phyloP scores from a whole-genome alignment of 768 basidiomycete species.

The Paxillus ammoniavirescens region DNA sequence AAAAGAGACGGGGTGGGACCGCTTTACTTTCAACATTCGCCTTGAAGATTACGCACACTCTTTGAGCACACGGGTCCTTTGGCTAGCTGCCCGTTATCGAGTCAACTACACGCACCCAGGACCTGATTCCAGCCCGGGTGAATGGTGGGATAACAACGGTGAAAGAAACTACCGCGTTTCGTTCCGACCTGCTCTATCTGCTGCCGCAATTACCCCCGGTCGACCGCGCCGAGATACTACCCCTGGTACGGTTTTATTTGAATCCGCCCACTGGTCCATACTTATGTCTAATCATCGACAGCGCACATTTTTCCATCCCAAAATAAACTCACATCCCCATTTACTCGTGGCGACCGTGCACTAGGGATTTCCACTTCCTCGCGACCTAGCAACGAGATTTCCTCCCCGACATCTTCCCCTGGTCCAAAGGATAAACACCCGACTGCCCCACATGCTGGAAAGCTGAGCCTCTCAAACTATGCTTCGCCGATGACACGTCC shows the following conservation, averaged over 20 bases:
- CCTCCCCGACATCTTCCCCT: neutral
- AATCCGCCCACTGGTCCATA: neutral
- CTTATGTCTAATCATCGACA: conserved; percentile 8
- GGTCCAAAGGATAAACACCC: neutral
- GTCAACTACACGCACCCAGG: conserved; percentile 19
- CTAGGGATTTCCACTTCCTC: conserved; percentile 6
- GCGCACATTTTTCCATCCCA: conserved; percentile 3
- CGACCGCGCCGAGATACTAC: conserved; percentile 20
- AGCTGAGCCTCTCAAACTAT: conserved; percentile 33
- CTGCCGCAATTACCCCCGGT: neutral
- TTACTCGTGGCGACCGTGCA: conserved; percentile 12
- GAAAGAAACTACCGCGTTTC: conserved; percentile 74
- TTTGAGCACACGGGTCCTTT: conserved; percentile 53
- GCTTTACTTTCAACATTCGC: conserved; percentile 59
- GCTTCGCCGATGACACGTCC: conserved; percentile 23
- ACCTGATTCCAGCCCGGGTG: conserved; percentile 39
- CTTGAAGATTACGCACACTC: conserved; percentile 66
- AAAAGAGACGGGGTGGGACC: conserved; percentile 44
- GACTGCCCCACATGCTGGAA: conserved; percentile 12
- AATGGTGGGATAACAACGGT: conserved; percentile 94
- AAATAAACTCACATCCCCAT: neutral
- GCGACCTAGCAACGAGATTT: neutral
- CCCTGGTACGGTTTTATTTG: conserved; percentile 14
- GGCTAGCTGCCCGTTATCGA: conserved; percentile 58
- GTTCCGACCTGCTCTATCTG: conserved; percentile 42